Evolutionary conservation across 2,329 filamentous ascomycete genomes (phyloP).

Genomic region (Botrytis fabae): DNA sequence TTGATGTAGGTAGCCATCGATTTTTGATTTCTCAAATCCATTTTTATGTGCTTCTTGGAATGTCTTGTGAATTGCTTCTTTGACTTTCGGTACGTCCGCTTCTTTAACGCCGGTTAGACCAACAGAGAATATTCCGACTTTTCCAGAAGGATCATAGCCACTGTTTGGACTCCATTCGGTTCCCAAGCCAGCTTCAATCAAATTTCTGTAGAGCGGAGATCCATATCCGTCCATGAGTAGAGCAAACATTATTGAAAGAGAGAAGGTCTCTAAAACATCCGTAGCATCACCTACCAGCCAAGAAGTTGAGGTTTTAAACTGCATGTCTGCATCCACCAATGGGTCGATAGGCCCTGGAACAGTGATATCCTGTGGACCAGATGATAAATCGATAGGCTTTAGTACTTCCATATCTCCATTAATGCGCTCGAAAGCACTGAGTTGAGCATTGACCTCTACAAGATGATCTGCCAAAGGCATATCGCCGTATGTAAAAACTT

Average conservation of each 20-base stretch:
- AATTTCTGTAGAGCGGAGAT: slow-evolving; percentile 83
- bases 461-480: slow-evolving; percentile 84
- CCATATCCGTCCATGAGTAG: slow-evolving; percentile 92
- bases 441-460: slow-evolving; percentile 71
- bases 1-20: slow-evolving; percentile 92
- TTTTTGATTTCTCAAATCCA: slow-evolving; percentile 86
- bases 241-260: slow-evolving; percentile 76
- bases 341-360: slow-evolving; percentile 83
- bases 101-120: slow-evolving; percentile 88
- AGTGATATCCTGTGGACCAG: slow-evolving; percentile 67
- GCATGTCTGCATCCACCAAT: slow-evolving; percentile 78
- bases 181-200: slow-evolving; percentile 87
- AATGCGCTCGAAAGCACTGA: slow-evolving; percentile 72
- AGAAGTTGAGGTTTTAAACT: slow-evolving; percentile 90
- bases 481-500: slow-evolving; percentile 92
- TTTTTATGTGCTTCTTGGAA: slow-evolving; percentile 68
- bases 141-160: slow-evolving; percentile 80
- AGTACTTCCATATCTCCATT: slow-evolving; percentile 72
- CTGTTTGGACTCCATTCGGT: slow-evolving; percentile 94
- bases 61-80: slow-evolving; percentile 70
- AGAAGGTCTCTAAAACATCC: slow-evolving; percentile 85
- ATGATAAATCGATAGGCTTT: slow-evolving; percentile 67
- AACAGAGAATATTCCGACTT: slow-evolving; percentile 81
- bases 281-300: slow-evolving; percentile 86
- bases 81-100: slow-evolving; percentile 74